Evolutionary conservation across 2,329 filamentous ascomycete species (phyloP).

Genomic region (Knufia fluminis): DNA sequence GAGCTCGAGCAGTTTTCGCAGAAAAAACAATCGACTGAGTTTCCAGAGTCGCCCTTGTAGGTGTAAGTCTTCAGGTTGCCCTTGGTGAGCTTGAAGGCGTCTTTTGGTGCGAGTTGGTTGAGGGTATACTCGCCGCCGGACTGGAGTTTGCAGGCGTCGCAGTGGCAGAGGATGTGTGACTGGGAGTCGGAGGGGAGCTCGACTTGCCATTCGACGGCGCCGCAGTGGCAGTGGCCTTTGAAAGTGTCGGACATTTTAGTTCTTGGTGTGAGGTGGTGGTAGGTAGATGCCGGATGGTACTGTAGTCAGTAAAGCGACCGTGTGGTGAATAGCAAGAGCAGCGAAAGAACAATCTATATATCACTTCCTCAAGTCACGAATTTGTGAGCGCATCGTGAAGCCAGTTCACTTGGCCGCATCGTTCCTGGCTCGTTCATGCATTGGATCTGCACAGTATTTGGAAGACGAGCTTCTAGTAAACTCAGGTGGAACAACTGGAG

Average conservation of each 20-base stretch:
- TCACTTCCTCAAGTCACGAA: no score
- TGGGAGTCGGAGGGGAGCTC: constrained; percentile 36
- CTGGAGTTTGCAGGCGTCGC: constrained; percentile 48
- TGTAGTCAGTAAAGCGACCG: neutral
- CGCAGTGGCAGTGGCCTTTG: constrained; percentile 48
- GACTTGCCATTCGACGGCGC: constrained; percentile 44
- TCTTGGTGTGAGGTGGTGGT: neutral
- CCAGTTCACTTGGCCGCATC: no score
- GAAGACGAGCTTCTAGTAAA: neutral
- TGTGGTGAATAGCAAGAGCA: no score
- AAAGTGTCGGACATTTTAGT: constrained; percentile 34
- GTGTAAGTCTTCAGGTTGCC: constrained; percentile 44
- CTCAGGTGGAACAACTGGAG: neutral
- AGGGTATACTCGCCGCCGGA: constrained; percentile 44
- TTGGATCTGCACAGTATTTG: constrained; percentile 7
- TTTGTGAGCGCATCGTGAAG: no score
- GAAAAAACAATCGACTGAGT: constrained; percentile 49
- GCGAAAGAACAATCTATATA: no score
- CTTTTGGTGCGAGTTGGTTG: constrained; percentile 45
- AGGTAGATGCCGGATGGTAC: neutral
- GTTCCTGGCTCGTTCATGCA: neutral
- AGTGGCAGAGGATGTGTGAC: constrained; percentile 42
- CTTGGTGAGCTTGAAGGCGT: constrained; percentile 43
- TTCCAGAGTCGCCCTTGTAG: constrained; percentile 49
- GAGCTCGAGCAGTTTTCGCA: constrained; percentile 47